A percentile compares a stretch with the other conserved stretches of the same genome.
These are phyloP conservation scores for Priceomyces carsonii DNA, from an alignment of 805 yeast species.

Conservation along the genomic window DNA sequence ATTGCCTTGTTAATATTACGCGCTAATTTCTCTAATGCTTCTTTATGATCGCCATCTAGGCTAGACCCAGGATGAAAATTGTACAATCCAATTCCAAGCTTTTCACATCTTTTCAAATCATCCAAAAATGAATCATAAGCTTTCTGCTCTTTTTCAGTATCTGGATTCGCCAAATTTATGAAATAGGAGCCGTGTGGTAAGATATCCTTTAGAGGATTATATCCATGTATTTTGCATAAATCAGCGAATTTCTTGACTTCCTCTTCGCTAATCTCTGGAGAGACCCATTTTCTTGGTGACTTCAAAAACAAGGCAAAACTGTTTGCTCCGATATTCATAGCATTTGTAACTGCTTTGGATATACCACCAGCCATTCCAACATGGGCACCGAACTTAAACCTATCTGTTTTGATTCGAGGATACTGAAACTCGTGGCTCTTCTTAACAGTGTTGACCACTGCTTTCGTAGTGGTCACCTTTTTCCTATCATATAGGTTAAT, in stretches of 20 bases:
- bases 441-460: conserved; percentile 8
- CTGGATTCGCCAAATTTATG: conserved; percentile 92
- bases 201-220: conserved; percentile 73
- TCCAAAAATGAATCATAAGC: conserved; percentile 80
- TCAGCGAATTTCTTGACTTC: conserved; percentile 68
- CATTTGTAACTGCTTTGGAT: conserved; percentile 60
- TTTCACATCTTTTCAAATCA: conserved; percentile 85
- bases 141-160: conserved; percentile 70
- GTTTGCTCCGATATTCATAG: conserved; percentile 59
- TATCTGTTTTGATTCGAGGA: conserved; percentile 11
- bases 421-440: conserved; percentile 16
- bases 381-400: conserved; percentile 80
- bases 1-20: conserved; percentile 78
- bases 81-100: conserved; percentile 78
- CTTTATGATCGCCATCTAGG: conserved; percentile 62
- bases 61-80: conserved; percentile 95
- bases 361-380: conserved; percentile 83
- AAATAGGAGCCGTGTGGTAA: conserved; percentile 95
- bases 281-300: conserved; percentile 88
- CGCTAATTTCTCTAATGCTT: conserved; percentile 71
- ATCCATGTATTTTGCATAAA: conserved; percentile 62
- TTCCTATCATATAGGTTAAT: conserved; percentile 3
- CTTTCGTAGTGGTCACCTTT: conserved; percentile 1
- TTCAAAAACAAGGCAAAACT: conserved; percentile 90
- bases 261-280: conserved; percentile 69